A percentile compares a stretch with the other conserved stretches of the same genome.
phyloP scores from a whole-genome alignment of 75 land plant species.

The Pinus albicaulis region DNA sequence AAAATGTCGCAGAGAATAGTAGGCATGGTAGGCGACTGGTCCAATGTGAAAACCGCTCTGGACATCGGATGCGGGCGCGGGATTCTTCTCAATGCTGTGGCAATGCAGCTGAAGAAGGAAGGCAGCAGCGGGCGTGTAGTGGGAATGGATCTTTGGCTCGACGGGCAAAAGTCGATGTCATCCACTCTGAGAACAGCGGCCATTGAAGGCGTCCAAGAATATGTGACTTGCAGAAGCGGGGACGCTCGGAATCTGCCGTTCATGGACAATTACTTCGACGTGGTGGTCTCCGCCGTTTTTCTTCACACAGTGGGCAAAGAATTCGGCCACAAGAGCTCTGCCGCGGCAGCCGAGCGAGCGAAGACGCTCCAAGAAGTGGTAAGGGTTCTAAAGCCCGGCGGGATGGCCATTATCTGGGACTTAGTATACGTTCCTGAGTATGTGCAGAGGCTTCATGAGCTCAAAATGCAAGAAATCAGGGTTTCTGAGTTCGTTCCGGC shows the following conservation, averaged over 20 bases:
- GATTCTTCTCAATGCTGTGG: constrained; percentile 59
- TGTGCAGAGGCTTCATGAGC: constrained; percentile 43
- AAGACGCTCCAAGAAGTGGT: constrained; percentile 48
- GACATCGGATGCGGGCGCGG: constrained; percentile 75
- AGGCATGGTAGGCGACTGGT: constrained; percentile 49
- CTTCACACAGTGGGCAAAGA: constrained; percentile 33
- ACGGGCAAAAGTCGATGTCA: constrained; percentile 10
- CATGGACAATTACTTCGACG: constrained; percentile 47
- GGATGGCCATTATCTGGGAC: constrained; percentile 61
- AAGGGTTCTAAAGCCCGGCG: constrained; percentile 63
- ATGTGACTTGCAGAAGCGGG: constrained; percentile 65
- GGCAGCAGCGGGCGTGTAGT: constrained; percentile 56
- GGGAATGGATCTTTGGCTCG: constrained; percentile 41
- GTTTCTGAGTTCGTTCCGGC: constrained; percentile 63
- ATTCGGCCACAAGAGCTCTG: constrained; percentile 23
- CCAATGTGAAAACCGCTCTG: constrained; percentile 42
- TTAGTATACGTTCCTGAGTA: constrained; percentile 54
- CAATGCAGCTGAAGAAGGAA: constrained; percentile 56
- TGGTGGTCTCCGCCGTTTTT: constrained; percentile 47
- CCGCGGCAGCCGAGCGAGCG: constrained; percentile 51
- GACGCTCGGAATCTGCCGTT: constrained; percentile 60
- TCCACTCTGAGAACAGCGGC: constrained; percentile 48
- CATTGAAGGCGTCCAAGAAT: constrained; percentile 60
- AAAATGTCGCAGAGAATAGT: constrained; percentile 64
- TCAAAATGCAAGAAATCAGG: constrained; percentile 56